Base-by-base conservation (phyloP, 2,329 filamentous ascomycete genomes). In the Fonsecaea pugnacius region DNA sequence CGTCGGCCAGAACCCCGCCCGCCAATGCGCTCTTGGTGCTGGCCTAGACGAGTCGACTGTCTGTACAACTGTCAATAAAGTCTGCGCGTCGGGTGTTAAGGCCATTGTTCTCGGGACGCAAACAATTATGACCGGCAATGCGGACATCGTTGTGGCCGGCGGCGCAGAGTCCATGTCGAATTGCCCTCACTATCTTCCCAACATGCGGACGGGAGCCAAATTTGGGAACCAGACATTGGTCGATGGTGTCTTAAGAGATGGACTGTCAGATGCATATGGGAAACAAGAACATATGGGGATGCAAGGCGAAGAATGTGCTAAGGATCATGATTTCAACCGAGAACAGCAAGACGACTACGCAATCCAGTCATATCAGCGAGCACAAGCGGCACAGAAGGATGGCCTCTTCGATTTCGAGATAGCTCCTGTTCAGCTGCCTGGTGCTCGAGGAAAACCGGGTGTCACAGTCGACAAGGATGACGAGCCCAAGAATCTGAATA, bases 131-230 rank as follows among this genome's bases (percentile, higher is more conserved):
- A 96, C 93, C 60, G 94, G 95, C 72, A 96, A 92, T 62, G 94
- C 94, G 70, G 89, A 91, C 72, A 89, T 97, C 70, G 88, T 99
- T 70, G 92, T 99, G 65, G 95, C 93, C 70, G 95, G 93, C 75
- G 95, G 95, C 72, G 88, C 94, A 71, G 95, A 99, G 84, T 96
- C 92, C 83, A 99, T 99, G 95, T 96, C 93, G 76, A 98, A 98
- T 83, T 85, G 90, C 60, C 95, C 95, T 58, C 93, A 99, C 83
- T 99, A 99, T 83, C 89, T 97, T 59, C 91, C 92, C 70, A 91
- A 83, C 78, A 84, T 96, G 72, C 91, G 95, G 78, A 89, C 80
- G 70, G 95, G 95, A 71, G 88, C 90, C 78, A 98, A 98, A 82
- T 99, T 96, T 79, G 95, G 95, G 73, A 87, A 98, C 81, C 90